Conservation (phyloP, 768 basidiomycete genomes). For the Baorangia bicolor region DNA sequence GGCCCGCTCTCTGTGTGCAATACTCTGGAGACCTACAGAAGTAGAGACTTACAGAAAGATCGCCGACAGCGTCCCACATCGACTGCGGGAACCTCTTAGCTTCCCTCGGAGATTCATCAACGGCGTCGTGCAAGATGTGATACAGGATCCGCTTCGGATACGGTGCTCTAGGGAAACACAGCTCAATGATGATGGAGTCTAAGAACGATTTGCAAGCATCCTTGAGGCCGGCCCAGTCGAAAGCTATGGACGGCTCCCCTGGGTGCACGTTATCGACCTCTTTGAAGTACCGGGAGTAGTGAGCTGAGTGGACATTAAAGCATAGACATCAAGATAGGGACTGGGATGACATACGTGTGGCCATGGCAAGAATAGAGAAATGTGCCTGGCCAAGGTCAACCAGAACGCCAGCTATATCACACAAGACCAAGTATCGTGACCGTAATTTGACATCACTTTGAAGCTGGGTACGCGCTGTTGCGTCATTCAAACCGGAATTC, state of each 20-base stretch:
- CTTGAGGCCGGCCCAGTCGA: conserved; percentile 63
- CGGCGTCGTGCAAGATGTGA: conserved; percentile 65
- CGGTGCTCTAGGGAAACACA: conserved; percentile 69
- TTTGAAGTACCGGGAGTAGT: conserved; percentile 74
- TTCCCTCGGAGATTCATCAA: conserved; percentile 71
- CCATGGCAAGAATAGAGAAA: conserved; percentile 68
- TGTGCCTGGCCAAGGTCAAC: conserved; percentile 61
- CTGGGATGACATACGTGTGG: conserved; percentile 53
- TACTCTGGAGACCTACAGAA: conserved; percentile 41
- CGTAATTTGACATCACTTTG: conserved; percentile 50
- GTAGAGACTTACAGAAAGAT: conserved; percentile 62
- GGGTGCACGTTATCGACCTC: conserved; percentile 36
- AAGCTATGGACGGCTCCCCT: conserved; percentile 54
- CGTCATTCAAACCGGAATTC: conserved; percentile 54
- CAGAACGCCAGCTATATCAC: conserved; percentile 59
- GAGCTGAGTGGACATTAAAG: conserved; percentile 43
- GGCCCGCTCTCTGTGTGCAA: neutral
- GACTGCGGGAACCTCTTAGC: conserved; percentile 74
- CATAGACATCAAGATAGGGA: neutral
- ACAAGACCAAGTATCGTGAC: conserved; percentile 59
- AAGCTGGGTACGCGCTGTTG: conserved; percentile 51
- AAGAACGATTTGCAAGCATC: conserved; percentile 73
- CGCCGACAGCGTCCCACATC: conserved; percentile 80
- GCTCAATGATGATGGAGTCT: conserved; percentile 80
- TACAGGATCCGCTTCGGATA: conserved; percentile 69